Conservation (phyloP, 441 rosid genomes). For the Populus hybrid region DNA sequence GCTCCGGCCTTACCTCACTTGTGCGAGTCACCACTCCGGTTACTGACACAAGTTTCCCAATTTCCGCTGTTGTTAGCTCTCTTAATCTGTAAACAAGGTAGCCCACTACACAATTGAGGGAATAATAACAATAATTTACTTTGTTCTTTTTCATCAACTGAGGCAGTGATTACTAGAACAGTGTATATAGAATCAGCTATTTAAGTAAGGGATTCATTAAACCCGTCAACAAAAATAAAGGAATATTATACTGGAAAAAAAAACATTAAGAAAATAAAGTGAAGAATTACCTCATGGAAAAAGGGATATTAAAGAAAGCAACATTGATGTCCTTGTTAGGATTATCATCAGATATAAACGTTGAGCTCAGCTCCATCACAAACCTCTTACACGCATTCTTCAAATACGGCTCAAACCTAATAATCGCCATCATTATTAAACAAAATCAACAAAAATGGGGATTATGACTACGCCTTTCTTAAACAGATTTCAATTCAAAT, state of each 20-base stretch:
- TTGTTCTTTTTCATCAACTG: no score
- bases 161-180: no score
- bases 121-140: neutral
- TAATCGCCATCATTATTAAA: neutral
- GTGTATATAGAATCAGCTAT: no score
- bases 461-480: no score
- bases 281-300: slow-evolving; percentile 50
- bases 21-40: slow-evolving; percentile 95
- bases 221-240: neutral
- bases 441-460: neutral
- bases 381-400: slow-evolving; percentile 92
- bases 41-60: slow-evolving; percentile 86
- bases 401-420: slow-evolving; percentile 75
- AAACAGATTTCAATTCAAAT: neutral
- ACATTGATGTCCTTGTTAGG: slow-evolving; percentile 80
- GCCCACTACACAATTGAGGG: neutral
- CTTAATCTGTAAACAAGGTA: slow-evolving; percentile 44
- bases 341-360: slow-evolving; percentile 66
- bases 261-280: neutral
- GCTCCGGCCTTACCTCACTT: slow-evolving; percentile 97
- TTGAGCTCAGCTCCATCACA: slow-evolving; percentile 73
- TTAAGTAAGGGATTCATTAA: neutral
- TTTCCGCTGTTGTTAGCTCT: slow-evolving; percentile 78
- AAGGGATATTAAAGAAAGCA: slow-evolving; percentile 88
- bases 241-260: neutral